These are phyloP conservation scores for Epithemia pelagica DNA, from an alignment of 108 stramenopile genomes.

Conservation along the genomic window DNA sequence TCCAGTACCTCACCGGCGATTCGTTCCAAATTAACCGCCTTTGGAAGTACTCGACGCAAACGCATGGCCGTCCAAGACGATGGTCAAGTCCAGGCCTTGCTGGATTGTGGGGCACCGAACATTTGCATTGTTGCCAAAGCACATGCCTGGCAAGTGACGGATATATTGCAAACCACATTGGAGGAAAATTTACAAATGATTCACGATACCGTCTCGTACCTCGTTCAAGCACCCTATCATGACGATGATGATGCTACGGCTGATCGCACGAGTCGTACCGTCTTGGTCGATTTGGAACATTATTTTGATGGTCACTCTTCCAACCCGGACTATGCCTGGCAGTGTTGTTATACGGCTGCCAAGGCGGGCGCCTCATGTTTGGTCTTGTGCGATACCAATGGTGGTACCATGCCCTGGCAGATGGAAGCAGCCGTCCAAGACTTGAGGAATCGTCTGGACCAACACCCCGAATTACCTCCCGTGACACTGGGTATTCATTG, in stretches of 20 bases:
- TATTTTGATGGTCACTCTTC: constrained; percentile 86
- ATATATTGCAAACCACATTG: constrained; percentile 81
- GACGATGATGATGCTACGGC: not conserved
- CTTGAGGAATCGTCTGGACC: constrained; percentile 18
- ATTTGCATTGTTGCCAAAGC: constrained; percentile 90
- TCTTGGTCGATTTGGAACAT: constrained; percentile 90
- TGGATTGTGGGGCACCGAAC: constrained; percentile 69
- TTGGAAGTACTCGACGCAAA: constrained; percentile 86
- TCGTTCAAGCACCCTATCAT: constrained; percentile 16
- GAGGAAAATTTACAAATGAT: constrained; percentile 90
- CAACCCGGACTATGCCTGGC: constrained; percentile 61
- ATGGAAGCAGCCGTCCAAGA: constrained; percentile 42
- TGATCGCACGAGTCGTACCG: constrained; percentile 15
- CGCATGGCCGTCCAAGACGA: constrained; percentile 55
- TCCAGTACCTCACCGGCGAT: not conserved
- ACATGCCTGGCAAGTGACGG: constrained; percentile 87
- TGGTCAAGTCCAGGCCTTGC: constrained; percentile 65
- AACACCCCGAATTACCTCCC: not conserved
- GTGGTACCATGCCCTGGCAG: constrained; percentile 91
- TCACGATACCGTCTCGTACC: constrained; percentile 70
- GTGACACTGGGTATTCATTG: constrained; percentile 81
- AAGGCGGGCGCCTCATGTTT: constrained; percentile 79
- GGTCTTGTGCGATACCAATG: constrained; percentile 95
- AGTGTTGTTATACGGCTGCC: constrained; percentile 73
- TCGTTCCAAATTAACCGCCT: constrained; percentile 70